These are phyloP conservation scores for Penicillium egyptiacum DNA, from an alignment of 495 filamentous ascomycete genomes.

Conservation along the genomic window DNA sequence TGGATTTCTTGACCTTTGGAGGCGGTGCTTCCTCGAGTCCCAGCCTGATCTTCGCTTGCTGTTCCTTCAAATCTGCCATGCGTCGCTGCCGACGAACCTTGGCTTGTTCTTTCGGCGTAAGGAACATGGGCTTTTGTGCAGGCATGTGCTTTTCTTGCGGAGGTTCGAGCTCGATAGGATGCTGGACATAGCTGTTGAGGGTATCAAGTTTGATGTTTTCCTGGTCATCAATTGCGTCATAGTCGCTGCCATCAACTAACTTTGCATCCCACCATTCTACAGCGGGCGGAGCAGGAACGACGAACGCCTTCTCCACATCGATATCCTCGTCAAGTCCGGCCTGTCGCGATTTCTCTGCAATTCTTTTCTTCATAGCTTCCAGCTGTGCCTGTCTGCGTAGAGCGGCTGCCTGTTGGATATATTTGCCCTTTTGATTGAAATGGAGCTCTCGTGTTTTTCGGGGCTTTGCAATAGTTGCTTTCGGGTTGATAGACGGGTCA, in stretches of 20 bases:
- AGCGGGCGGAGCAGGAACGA: conserved; percentile 78
- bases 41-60: conserved; percentile 91
- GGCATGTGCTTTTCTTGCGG: conserved; percentile 83
- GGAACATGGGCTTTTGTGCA: conserved; percentile 82
- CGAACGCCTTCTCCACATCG: conserved; percentile 83
- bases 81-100: conserved; percentile 89
- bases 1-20: conserved; percentile 92
- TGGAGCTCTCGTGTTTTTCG: conserved; percentile 71
- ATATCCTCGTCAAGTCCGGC: conserved; percentile 88
- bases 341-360: conserved; percentile 80
- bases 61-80: conserved; percentile 89
- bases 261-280: conserved; percentile 99
- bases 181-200: conserved; percentile 84
- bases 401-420: conserved; percentile 87
- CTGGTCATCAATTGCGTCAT: conserved; percentile 63
- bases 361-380: conserved; percentile 90
- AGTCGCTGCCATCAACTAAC: conserved; percentile 70
- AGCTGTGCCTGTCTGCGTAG: conserved; percentile 81
- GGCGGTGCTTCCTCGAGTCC: conserved; percentile 86
- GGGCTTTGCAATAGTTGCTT: conserved; percentile 60
- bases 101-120: conserved; percentile 85
- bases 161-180: conserved; percentile 88
- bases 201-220: conserved; percentile 72
- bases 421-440: conserved; percentile 97
- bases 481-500: conserved; percentile 67